Conservation (phyloP, 768 basidiomycete genomes). For the Crassisporium funariophilum region DNA sequence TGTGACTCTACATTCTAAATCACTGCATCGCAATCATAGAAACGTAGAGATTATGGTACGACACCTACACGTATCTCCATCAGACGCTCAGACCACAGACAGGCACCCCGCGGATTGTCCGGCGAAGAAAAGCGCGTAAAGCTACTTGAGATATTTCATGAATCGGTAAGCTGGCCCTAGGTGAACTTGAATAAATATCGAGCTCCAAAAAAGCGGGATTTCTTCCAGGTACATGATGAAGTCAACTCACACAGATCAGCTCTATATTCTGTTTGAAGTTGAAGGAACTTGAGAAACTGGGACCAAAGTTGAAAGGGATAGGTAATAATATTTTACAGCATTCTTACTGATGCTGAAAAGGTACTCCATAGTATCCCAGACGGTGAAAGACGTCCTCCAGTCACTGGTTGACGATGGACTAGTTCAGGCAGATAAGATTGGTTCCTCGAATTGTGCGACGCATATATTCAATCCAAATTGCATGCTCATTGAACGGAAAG, state of each 20-base stretch:
- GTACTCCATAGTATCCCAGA: constrained; percentile 63
- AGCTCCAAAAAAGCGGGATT: constrained; percentile 20
- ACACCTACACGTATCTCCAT: not conserved
- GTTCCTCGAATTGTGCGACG: constrained; percentile 85
- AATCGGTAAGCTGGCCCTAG: constrained; percentile 53
- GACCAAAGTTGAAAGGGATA: constrained; percentile 88
- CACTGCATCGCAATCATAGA: constrained; percentile 2
- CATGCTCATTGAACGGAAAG: constrained; percentile 42
- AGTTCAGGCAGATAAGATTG: constrained; percentile 90
- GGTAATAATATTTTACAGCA: no score
- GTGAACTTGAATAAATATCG: not conserved
- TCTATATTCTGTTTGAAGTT: constrained; percentile 45
- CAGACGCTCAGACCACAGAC: not conserved
- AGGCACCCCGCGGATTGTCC: constrained; percentile 85
- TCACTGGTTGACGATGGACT: constrained; percentile 85
- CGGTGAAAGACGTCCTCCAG: constrained; percentile 90
- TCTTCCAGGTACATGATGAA: constrained; percentile 22
- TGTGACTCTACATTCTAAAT: not conserved
- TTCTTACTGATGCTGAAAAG: not conserved
- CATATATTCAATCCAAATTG: constrained; percentile 13
- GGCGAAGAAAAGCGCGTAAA: constrained; percentile 89
- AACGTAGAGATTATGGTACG: no score
- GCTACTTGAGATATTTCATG: constrained; percentile 91
- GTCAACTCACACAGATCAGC: not conserved
- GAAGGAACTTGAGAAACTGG: constrained; percentile 91